Evolutionary conservation across 179 eudicot genomes (phyloP).

Genomic region (Vitellaria paradoxa): DNA sequence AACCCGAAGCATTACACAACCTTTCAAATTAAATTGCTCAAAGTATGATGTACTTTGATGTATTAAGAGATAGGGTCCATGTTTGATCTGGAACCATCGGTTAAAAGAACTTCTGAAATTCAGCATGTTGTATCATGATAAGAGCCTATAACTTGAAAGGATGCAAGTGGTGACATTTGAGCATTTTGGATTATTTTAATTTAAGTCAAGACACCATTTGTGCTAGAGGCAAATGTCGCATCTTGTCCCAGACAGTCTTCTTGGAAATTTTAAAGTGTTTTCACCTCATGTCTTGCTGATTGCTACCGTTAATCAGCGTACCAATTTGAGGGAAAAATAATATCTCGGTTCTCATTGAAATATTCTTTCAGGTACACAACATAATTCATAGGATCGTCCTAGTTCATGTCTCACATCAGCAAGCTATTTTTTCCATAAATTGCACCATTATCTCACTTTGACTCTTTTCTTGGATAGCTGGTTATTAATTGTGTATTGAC

Average conservation of each 20-base stretch:
- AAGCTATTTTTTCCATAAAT: neutral
- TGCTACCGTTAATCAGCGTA: neutral
- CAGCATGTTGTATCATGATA: too few relatives aligned
- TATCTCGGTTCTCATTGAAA: neutral
- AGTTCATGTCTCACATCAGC: slow-evolving; percentile 10
- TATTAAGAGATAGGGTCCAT: neutral
- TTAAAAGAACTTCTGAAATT: neutral
- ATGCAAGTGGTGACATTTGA: too few relatives aligned
- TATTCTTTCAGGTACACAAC: neutral
- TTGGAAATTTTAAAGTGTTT: neutral
- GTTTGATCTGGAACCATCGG: neutral
- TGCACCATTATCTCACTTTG: neutral
- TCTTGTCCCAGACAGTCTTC: neutral
- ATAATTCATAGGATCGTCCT: neutral
- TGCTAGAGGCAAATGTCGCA: too few relatives aligned
- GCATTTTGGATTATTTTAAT: too few relatives aligned
- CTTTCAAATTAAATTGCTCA: slow-evolving; percentile 1
- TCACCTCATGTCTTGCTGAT: neutral
- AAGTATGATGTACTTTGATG: neutral
- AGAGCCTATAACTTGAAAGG: too few relatives aligned
- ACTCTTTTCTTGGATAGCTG: neutral
- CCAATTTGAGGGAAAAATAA: neutral
- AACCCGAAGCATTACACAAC: too few relatives aligned
- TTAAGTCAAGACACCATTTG: too few relatives aligned
- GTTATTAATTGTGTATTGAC: slow-evolving; percentile 7